Evolutionary conservation across 768 basidiomycete genomes (phyloP).

Genomic region (Kwoniella heveanensis): DNA sequence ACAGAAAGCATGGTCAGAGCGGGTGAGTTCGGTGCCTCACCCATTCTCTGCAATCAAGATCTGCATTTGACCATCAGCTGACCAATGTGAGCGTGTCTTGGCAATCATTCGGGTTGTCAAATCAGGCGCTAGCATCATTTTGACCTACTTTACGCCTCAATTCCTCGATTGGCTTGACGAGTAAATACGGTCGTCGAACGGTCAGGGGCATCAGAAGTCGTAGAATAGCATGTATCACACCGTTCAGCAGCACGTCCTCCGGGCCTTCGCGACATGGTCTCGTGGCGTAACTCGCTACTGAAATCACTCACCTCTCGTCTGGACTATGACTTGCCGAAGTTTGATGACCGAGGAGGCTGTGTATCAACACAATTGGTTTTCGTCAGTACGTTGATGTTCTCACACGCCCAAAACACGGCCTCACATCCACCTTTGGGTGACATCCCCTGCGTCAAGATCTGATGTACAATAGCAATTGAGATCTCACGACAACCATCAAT

Average conservation of each 20-base stretch:
- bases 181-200: too few species aligned
- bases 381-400: too few species aligned
- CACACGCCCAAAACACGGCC: background rate
- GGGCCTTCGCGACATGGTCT: too few species aligned
- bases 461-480: background rate
- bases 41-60: constrained; percentile 2
- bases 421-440: background rate
- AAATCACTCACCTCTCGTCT: too few species aligned
- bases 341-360: too few species aligned
- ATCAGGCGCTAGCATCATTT: constrained; percentile 80
- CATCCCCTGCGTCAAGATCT: background rate
- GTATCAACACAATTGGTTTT: too few species aligned
- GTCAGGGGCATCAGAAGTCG: too few species aligned
- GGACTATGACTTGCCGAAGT: too few species aligned
- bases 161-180: constrained; percentile 69
- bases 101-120: background rate
- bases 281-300: too few species aligned
- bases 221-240: background rate
- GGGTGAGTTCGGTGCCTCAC: constrained; percentile 62
- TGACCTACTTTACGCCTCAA: constrained; percentile 95
- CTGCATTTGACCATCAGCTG: background rate
- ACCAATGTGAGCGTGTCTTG: background rate
- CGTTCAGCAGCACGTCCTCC: too few species aligned
- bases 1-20: constrained; percentile 89
- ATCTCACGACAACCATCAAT: background rate